Evolutionary conservation across 2,329 filamentous ascomycete genomes (phyloP).

Genomic region (Aspergillus sp.): DNA sequence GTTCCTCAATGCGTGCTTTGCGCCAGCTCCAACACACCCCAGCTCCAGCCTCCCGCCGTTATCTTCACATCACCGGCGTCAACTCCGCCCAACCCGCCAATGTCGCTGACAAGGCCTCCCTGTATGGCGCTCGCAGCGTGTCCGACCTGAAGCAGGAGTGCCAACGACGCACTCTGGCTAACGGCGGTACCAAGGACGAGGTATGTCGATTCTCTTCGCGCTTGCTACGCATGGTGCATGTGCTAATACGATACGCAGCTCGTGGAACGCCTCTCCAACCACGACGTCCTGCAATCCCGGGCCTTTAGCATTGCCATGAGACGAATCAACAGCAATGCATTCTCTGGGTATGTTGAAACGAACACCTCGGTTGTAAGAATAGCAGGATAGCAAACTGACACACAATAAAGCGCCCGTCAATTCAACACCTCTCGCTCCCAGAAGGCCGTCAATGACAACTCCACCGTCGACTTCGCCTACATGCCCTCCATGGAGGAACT

Average conservation of each 20-base stretch:
- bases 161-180: conserved; percentile 41
- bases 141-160: conserved; percentile 46
- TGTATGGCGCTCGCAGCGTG: conserved; percentile 45
- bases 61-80: conserved; percentile 53
- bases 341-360: conserved; percentile 27
- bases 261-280: conserved; percentile 44
- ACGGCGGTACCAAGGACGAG: conserved; percentile 43
- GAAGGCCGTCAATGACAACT: conserved; percentile 50
- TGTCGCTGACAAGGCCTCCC: conserved; percentile 43
- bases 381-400: conserved; percentile 16
- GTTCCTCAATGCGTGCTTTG: conserved; percentile 39
- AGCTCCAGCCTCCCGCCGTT: conserved; percentile 35
- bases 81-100: conserved; percentile 46
- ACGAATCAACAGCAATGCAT: conserved; percentile 38
- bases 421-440: conserved; percentile 55
- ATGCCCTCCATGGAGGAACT: conserved; percentile 46
- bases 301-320: conserved; percentile 49
- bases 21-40: conserved; percentile 34
- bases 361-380: neutral
- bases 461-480: conserved; percentile 57
- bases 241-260: conserved; percentile 28
- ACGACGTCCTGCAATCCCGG: conserved; percentile 46
- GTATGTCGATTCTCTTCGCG: conserved; percentile 22
- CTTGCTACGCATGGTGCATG: no score
- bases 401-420: conserved; percentile 42